phyloP scores from a whole-genome alignment of 1,139 yeast species.

The Sugiyamaella xylanicola region DNA sequence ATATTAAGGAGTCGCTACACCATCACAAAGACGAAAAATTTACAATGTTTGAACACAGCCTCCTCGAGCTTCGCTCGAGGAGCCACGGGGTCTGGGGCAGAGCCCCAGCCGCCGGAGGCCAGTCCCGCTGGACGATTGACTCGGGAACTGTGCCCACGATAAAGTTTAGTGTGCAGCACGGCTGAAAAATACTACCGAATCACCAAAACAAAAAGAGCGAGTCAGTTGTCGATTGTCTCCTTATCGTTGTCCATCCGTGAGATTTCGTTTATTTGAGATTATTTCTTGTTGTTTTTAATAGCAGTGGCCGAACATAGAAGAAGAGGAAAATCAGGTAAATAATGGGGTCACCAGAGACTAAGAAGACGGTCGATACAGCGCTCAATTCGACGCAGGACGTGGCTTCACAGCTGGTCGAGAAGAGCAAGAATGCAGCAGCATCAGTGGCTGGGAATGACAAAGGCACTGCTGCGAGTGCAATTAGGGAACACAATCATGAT shows the following conservation, averaged over 20 bases:
- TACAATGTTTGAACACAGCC: too few relatives aligned
- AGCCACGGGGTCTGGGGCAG: too few relatives aligned
- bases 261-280: neutral
- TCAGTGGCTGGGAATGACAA: too few relatives aligned
- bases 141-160: neutral
- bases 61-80: neutral
- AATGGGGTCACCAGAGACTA: constrained; percentile 5
- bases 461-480: too few relatives aligned
- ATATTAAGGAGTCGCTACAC: too few relatives aligned
- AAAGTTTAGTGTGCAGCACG: neutral
- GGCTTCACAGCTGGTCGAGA: constrained; percentile 3
- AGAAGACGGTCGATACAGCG: neutral
- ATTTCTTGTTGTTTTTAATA: neutral
- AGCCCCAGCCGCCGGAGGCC: too few relatives aligned
- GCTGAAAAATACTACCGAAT: neutral
- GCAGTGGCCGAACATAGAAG: neutral
- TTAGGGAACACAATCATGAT: too few relatives aligned
- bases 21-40: too few relatives aligned
- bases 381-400: constrained; percentile 2
- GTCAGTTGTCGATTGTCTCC: neutral
- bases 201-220: neutral
- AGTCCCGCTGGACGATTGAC: too few relatives aligned
- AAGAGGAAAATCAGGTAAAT: neutral
- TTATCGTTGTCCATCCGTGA: neutral
- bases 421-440: neutral